phyloP scores from a whole-genome alignment of 176 grass and related monocot genomes.

The Elaeis guineensis region DNA sequence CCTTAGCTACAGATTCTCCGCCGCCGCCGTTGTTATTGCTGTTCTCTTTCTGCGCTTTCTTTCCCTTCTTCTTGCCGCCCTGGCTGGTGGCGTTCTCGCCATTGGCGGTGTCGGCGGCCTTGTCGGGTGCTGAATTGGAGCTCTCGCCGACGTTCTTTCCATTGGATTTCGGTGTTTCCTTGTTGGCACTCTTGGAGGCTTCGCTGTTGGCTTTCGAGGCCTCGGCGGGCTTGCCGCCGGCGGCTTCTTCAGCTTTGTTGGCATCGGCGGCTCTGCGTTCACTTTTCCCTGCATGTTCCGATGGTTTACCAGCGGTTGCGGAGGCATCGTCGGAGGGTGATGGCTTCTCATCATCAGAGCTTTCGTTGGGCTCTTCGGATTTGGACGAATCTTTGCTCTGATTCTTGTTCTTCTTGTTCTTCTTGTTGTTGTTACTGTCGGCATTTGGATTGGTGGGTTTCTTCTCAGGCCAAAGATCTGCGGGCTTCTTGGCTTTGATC shows the following conservation, averaged over 20 bases:
- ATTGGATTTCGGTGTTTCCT: slow-evolving; percentile 1
- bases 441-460: slow-evolving; percentile 20
- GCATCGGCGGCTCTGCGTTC: neutral
- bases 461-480: slow-evolving; percentile 20
- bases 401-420: slow-evolving; percentile 1
- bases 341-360: neutral
- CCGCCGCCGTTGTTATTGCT: neutral
- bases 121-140: neutral
- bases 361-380: slow-evolving; percentile 13
- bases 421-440: neutral
- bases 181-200: neutral
- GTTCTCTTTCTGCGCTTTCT: neutral
- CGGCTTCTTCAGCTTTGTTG: neutral
- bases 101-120: neutral
- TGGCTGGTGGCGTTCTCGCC: neutral
- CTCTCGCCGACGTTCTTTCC: slow-evolving; percentile 8
- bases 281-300: no score
- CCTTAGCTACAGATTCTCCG: no score
- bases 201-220: neutral
- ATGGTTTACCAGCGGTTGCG: neutral
- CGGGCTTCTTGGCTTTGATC: slow-evolving; percentile 25
- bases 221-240: neutral
- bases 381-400: slow-evolving; percentile 18
- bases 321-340: neutral
- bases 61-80: slow-evolving; percentile 4